phyloP scores from a whole-genome alignment of 495 filamentous ascomycete species.

The Achaetomiella virescens region DNA sequence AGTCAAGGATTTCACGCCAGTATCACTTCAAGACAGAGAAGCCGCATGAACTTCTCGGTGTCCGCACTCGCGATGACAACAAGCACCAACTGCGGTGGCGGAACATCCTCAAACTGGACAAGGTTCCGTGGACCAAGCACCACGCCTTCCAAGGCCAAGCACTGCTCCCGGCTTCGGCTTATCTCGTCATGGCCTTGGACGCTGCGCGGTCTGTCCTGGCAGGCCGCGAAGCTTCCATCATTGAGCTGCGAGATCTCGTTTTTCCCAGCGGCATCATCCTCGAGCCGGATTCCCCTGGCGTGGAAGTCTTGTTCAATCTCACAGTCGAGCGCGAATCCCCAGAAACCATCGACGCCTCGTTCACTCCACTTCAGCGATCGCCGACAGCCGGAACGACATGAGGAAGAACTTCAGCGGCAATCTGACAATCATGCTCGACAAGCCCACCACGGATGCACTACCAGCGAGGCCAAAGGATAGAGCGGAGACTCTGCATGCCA shows the following conservation, averaged over 20 bases:
- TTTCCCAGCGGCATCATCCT: constrained; percentile 47
- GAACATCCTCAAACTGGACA: constrained; percentile 41
- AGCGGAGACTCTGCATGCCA: constrained; percentile 32
- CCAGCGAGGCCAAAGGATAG: constrained; percentile 17
- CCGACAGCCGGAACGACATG: constrained; percentile 32
- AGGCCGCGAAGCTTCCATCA: constrained; percentile 27
- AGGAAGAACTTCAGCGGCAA: constrained; percentile 32
- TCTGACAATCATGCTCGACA: constrained; percentile 30
- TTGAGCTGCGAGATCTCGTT: constrained; percentile 36
- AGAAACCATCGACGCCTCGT: constrained; percentile 29
- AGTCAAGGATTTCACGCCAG: constrained; percentile 44
- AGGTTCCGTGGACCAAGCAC: constrained; percentile 34
- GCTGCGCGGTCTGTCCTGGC: constrained; percentile 28
- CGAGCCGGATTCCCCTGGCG: constrained; percentile 38
- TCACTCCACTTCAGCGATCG: constrained; percentile 30
- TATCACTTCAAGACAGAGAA: constrained; percentile 34
- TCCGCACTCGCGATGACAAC: constrained; percentile 39
- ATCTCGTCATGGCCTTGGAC: constrained; percentile 41
- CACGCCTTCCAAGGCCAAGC: constrained; percentile 42
- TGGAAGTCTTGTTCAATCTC: constrained; percentile 44
- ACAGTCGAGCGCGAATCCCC: constrained; percentile 8
- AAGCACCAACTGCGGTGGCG: constrained; percentile 39
- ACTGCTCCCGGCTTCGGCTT: constrained; percentile 40
- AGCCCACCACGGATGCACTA: constrained; percentile 20
- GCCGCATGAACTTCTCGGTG: constrained; percentile 45